These are phyloP conservation scores for Eucalyptus cloeziana DNA, from an alignment of 345 rosid genomes.

Conservation along the genomic window DNA sequence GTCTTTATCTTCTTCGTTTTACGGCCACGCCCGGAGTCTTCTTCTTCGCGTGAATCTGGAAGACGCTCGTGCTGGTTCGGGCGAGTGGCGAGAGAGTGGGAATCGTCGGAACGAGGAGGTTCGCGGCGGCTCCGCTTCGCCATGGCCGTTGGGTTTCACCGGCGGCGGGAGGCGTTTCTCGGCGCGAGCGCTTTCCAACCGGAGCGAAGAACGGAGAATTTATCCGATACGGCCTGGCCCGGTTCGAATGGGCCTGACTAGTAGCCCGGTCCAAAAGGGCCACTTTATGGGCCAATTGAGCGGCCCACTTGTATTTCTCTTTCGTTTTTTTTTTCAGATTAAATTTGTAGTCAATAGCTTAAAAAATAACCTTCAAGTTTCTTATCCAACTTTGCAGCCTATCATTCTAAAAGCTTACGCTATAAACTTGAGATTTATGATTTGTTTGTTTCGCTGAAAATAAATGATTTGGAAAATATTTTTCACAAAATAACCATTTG, in stretches of 20 bases:
- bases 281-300: neutral
- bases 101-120: neutral
- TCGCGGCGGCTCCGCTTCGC: neutral
- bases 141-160: neutral
- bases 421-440: neutral
- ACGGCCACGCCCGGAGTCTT: neutral
- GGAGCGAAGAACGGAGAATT: neutral
- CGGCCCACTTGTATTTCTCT: neutral
- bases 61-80: neutral
- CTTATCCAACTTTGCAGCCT: neutral
- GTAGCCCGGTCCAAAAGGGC: neutral
- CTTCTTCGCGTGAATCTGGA: neutral
- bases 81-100: neutral
- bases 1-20: neutral
- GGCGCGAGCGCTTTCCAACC: neutral
- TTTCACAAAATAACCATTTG: neutral
- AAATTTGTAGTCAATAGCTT: neutral
- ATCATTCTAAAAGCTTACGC: neutral
- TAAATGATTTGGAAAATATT: neutral
- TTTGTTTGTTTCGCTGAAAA: fast-evolving
- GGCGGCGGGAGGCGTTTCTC: neutral
- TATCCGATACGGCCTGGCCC: neutral
- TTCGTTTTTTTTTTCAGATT: neutral
- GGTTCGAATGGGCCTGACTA: neutral
- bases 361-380: neutral